Base-by-base conservation (phyloP, 129 eudicot genomes). In the Centella asiatica region DNA sequence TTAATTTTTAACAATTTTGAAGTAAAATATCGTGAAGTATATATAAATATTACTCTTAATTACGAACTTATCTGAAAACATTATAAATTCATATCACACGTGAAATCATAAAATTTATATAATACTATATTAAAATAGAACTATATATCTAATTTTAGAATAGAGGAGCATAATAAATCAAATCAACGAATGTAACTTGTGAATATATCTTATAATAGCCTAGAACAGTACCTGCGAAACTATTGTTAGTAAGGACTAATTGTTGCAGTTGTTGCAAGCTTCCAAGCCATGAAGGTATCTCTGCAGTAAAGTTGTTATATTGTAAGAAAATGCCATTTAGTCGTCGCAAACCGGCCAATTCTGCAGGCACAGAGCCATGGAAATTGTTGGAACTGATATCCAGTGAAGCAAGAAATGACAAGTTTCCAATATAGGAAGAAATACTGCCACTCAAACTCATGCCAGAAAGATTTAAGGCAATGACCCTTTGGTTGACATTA, bases 401-500 rank as follows among this genome's bases (percentile, higher is more conserved):
- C 1, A 64, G 46, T 13, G 45, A 29, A 18, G 57, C 18, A 15
- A 64, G 45, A 22, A 48, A 64, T 13, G 69, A 15, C 6, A 28
- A 45, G 33, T 64, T 48, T 0, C 45, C 69, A 12, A 64, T 1
- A 22, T 44, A 31, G 0, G 69, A 58, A 28, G 69, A 31, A 29
- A 64, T 47, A n/a, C 58, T 46, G 19, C 57, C 57, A 2, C 42
- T 29, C 28, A 64, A 46, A 25, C 19, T 31, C 57, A 29, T 31
- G 28, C 5, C 0, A 11, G 23, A 32, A 1, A 64, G 69, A 26
- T 64, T 22, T 3, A 64, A 31, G 46, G 57, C 28, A 0, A 19
- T 64, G 42, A 64, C 69, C 8, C 69, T 64, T 47, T 47, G 4
- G 42, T 5, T 22, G n/a, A n/a, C n/a, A 15, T 34, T 48, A 8